phyloP scores from a whole-genome alignment of 2,329 filamentous ascomycete genomes.

The Colletotrichum falcatum region DNA sequence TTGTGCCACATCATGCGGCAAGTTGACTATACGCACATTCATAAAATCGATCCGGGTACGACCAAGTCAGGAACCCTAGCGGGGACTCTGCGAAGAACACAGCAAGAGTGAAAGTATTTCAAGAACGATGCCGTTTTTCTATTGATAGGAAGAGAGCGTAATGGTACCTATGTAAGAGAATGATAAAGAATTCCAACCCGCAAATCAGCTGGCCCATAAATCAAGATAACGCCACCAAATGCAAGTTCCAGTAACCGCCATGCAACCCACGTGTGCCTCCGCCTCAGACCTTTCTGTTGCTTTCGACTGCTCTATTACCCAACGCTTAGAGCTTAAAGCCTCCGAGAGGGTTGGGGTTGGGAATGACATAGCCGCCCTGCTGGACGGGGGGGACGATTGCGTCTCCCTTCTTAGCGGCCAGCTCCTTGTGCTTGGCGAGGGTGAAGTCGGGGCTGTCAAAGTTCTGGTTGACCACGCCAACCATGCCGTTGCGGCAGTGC shows the following conservation, averaged over 20 bases:
- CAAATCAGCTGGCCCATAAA: background rate
- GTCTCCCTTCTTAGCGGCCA: constrained; percentile 49
- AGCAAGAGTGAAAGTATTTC: accelerated
- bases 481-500: constrained; percentile 64
- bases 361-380: constrained; percentile 53
- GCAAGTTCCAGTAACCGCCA: background rate
- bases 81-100: background rate
- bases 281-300: too few relatives aligned
- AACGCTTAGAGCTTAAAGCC: constrained; percentile 47
- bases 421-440: constrained; percentile 52
- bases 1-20: constrained; percentile 37
- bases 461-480: constrained; percentile 62
- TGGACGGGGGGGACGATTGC: constrained; percentile 49
- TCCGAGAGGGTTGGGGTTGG: constrained; percentile 56
- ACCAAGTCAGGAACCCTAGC: background rate
- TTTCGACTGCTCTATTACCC: background rate
- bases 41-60: background rate
- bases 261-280: background rate
- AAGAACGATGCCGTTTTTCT: background rate
- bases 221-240: background rate
- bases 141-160: background rate
- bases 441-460: constrained; percentile 54
- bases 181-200: background rate
- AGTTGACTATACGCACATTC: constrained; percentile 45
- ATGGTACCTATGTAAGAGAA: background rate